Percentiles rank a stretch among this genome's conserved stretches.
phyloP scores from a whole-genome alignment of 2,329 filamentous ascomycete genomes.

The Verruconis gallopava region DNA sequence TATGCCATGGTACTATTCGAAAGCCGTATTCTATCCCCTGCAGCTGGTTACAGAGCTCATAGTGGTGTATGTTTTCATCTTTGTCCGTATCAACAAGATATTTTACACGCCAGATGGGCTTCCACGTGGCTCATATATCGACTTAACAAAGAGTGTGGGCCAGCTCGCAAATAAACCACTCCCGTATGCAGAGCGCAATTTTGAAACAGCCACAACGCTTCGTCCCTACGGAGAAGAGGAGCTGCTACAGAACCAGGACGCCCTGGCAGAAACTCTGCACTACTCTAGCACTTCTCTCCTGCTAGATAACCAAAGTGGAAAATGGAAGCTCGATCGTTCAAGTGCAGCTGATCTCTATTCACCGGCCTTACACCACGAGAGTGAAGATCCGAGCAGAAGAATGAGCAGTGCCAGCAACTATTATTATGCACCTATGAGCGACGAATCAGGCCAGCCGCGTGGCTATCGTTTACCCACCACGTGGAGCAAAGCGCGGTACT shows the following conservation, averaged over 20 bases:
- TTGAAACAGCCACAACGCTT: neutral
- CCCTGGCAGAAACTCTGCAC: slow-evolving; percentile 6
- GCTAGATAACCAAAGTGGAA: slow-evolving; percentile 1
- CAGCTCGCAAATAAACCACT: neutral
- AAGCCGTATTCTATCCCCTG: slow-evolving; percentile 66
- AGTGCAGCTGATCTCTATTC: neutral
- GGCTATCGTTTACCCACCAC: neutral
- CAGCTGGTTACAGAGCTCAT: slow-evolving; percentile 63
- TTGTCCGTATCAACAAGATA: slow-evolving; percentile 57
- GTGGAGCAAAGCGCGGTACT: no score
- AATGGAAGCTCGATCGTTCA: neutral
- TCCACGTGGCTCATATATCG: slow-evolving; percentile 33
- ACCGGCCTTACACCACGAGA: neutral
- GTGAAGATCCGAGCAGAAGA: neutral
- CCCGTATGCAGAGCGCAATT: neutral
- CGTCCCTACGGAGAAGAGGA: slow-evolving; percentile 8
- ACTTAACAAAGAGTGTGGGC: neutral
- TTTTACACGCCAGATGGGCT: slow-evolving; percentile 63
- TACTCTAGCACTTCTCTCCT: neutral
- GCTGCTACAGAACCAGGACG: slow-evolving; percentile 3
- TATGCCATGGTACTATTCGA: slow-evolving; percentile 58
- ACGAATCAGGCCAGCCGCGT: neutral
- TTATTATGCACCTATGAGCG: neutral
- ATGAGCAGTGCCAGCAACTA: neutral
- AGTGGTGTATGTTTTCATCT: slow-evolving; percentile 53